Conservation (phyloP, 2,329 filamentous ascomycete genomes). For the Xylariaceae sp. region DNA sequence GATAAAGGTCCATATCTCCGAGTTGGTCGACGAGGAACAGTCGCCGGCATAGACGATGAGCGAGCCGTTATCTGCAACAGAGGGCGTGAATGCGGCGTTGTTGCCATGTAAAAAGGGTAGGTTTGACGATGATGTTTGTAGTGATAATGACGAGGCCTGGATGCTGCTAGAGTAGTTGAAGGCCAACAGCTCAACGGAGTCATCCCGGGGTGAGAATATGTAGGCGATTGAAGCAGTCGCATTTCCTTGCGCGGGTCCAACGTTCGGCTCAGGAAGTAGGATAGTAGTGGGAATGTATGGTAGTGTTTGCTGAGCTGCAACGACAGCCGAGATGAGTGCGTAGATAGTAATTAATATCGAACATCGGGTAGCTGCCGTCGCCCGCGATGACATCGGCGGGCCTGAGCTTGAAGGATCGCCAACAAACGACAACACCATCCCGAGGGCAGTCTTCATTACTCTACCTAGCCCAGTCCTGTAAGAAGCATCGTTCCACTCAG, state of each 20-base stretch:
- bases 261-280: conserved; percentile 57
- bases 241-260: conserved; percentile 41
- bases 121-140: conserved; percentile 55
- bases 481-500: conserved; percentile 29
- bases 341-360: conserved; percentile 24
- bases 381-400: conserved; percentile 11
- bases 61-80: conserved; percentile 67
- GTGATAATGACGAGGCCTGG: conserved; percentile 45
- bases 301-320: conserved; percentile 49
- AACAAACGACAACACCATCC: conserved; percentile 32
- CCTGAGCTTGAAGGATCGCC: conserved; percentile 17
- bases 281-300: conserved; percentile 81
- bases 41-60: conserved; percentile 75
- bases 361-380: conserved; percentile 28
- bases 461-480: conserved; percentile 23
- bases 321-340: conserved; percentile 19
- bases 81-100: conserved; percentile 65
- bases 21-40: conserved; percentile 59
- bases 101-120: conserved; percentile 65
- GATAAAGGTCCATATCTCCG: conserved; percentile 70
- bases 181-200: conserved; percentile 58
- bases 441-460: conserved; percentile 31
- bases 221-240: conserved; percentile 60
- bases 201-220: conserved; percentile 63
- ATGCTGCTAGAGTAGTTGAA: conserved; percentile 67